Conservation (phyloP, 73 alveolate genomes). For the Symbiodinium pilosum region DNA sequence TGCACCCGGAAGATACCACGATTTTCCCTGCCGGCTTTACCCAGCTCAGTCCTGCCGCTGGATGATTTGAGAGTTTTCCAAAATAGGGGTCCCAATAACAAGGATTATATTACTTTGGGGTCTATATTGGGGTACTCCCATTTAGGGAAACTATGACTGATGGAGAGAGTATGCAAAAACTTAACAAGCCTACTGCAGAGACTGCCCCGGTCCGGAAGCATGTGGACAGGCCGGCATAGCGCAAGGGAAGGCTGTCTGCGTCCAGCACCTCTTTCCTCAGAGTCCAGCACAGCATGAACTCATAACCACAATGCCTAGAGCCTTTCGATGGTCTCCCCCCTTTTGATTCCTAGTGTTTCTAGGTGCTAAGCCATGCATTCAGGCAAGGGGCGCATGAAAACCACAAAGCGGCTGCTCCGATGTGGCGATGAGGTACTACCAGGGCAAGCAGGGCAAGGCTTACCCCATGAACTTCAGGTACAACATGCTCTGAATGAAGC, state of each 20-base stretch:
- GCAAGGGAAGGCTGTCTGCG: constrained; percentile 97
- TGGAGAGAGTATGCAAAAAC: not conserved
- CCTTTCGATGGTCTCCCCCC: not conserved
- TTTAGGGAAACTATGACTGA: not conserved
- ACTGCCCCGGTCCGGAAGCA: constrained; percentile 98
- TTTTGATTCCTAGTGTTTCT: too few species aligned
- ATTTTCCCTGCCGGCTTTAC: constrained; percentile 59
- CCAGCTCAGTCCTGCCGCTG: constrained; percentile 68
- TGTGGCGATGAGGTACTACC: constrained; percentile 98
- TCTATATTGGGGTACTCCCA: too few species aligned
- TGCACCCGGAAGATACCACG: constrained; percentile 83
- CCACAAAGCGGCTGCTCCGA: constrained; percentile 99
- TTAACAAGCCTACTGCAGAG: too few species aligned
- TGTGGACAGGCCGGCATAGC: constrained; percentile 99
- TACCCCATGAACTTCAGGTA: not conserved
- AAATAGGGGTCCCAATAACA: too few species aligned
- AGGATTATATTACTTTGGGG: too few species aligned
- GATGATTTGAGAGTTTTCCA: too few species aligned
- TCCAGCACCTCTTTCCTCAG: constrained; percentile 98
- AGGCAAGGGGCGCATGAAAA: constrained; percentile 96
- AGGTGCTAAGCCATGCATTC: too few species aligned
- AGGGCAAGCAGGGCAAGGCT: not conserved
- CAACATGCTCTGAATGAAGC: not conserved
- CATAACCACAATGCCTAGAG: not conserved
- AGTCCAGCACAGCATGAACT: not conserved